These are phyloP conservation scores for Hibiscus syriacus DNA, from an alignment of 345 rosid species.

Conservation along the genomic window DNA sequence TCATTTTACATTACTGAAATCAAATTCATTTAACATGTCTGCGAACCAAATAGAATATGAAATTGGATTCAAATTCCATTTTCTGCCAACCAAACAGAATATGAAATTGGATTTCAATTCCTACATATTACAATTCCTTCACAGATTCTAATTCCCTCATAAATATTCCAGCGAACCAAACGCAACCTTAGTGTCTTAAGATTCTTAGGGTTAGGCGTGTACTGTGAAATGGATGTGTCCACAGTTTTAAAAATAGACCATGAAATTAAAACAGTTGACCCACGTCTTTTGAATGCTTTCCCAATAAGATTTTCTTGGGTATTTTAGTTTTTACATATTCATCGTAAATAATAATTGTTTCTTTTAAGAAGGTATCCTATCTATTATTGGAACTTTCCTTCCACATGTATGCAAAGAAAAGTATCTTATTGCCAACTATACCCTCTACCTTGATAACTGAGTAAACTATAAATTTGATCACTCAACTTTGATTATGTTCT, in stretches of 20 bases:
- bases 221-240: not conserved
- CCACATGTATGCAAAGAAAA: not conserved
- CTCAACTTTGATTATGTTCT: too few relatives aligned
- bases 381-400: not conserved
- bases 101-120: too few relatives aligned
- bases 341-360: too few relatives aligned
- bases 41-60: too few relatives aligned
- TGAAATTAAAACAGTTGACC: not conserved
- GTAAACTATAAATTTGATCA: too few relatives aligned
- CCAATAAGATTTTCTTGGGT: not conserved
- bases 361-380: not conserved
- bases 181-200: not conserved
- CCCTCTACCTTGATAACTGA: not conserved
- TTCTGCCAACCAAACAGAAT: too few relatives aligned
- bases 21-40: too few relatives aligned
- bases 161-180: too few relatives aligned
- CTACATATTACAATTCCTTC: too few relatives aligned
- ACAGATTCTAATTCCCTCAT: too few relatives aligned
- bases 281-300: not conserved
- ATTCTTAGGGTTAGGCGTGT: not conserved
- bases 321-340: not conserved
- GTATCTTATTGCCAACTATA: not conserved
- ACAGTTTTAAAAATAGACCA: not conserved
- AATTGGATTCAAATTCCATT: too few relatives aligned
- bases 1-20: too few relatives aligned